These are phyloP conservation scores for Phalaenopsis aphrodite DNA, from an alignment of 106 monocot species.

Conservation along the genomic window DNA sequence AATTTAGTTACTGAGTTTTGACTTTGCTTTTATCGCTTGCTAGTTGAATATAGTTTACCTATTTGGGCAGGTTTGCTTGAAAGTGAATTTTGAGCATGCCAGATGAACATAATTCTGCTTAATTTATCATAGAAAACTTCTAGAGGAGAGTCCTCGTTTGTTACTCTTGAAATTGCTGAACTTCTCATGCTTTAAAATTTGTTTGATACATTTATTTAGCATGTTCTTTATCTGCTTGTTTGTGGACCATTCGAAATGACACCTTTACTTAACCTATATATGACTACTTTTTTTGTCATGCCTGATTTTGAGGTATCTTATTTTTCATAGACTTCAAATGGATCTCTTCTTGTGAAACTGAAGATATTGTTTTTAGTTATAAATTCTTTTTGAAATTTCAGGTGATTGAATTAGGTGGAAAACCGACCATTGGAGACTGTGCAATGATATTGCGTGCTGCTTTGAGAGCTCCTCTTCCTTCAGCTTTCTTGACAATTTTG, in stretches of 20 bases:
- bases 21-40: too few species aligned
- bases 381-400: constrained; percentile 25
- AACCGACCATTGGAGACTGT: constrained; percentile 92
- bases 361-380: background rate
- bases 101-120: background rate
- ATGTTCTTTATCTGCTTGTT: background rate
- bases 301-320: background rate
- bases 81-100: background rate
- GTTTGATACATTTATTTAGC: too few species aligned
- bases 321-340: background rate
- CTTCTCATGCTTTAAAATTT: too few species aligned
- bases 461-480: constrained; percentile 82
- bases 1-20: too few species aligned
- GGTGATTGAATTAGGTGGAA: constrained; percentile 89
- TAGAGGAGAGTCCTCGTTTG: too few species aligned
- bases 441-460: constrained; percentile 88
- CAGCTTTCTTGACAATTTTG: constrained; percentile 79
- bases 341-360: background rate
- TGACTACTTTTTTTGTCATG: background rate
- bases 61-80: background rate
- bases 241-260: too few species aligned
- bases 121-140: background rate
- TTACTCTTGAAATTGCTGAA: too few species aligned
- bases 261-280: background rate
- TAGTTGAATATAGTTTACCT: background rate